Evolutionary conservation across 441 rosid species (phyloP).

Genomic region (Corymbia citriodora): DNA sequence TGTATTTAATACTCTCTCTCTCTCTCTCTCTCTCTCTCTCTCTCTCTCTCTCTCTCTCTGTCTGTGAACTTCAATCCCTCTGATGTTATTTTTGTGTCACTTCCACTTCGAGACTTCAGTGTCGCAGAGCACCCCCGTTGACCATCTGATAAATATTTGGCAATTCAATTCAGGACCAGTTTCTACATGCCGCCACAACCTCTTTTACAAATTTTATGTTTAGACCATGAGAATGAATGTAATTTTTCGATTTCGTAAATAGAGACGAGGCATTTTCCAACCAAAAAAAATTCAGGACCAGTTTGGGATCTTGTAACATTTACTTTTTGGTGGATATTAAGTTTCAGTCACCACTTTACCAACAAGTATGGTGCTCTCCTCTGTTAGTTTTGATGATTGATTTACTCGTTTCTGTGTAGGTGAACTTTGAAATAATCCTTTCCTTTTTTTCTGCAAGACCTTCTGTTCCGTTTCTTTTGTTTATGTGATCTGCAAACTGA

Average conservation of each 20-base stretch:
- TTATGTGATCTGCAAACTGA: not conserved
- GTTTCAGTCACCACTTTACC: slow-evolving; percentile 79
- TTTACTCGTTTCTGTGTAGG: not conserved
- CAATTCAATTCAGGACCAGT: slow-evolving; percentile 79
- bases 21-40: not conserved
- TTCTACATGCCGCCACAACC: too few relatives aligned
- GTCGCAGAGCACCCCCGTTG: slow-evolving; percentile 54
- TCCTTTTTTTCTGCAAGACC: not conserved
- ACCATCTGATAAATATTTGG: slow-evolving; percentile 85
- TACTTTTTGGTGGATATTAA: slow-evolving; percentile 76
- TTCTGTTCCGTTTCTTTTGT: not conserved
- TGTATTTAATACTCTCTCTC: not conserved
- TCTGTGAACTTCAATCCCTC: not conserved
- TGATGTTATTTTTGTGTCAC: not conserved
- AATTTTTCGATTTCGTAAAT: too few relatives aligned
- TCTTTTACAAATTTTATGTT: too few relatives aligned
- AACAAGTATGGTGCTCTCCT: not conserved
- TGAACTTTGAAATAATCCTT: not conserved
- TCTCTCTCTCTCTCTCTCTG: not conserved
- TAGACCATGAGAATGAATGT: too few relatives aligned
- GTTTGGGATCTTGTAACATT: slow-evolving; percentile 65
- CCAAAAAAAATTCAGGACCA: slow-evolving; percentile 80
- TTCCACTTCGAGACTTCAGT: slow-evolving; percentile 54
- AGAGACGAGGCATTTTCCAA: too few relatives aligned
- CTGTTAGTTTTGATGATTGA: not conserved